A percentile compares a stretch with the other conserved stretches of the same genome.
These are phyloP conservation scores for Celoporthe dispersa DNA, from an alignment of 2,329 filamentous ascomycete genomes.

Conservation along the genomic window DNA sequence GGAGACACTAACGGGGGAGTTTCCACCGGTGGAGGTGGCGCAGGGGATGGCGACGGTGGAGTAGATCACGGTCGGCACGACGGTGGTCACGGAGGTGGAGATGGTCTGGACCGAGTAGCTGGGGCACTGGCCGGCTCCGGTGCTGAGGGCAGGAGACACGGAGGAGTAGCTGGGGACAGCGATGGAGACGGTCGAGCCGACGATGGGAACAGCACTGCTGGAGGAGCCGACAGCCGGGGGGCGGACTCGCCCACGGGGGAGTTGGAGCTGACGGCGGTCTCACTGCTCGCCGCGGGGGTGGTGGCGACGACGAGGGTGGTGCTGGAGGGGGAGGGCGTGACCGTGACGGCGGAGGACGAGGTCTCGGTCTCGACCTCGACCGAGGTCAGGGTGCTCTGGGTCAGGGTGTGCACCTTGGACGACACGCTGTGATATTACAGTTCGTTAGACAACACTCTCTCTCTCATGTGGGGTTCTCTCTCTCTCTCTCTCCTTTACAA, in stretches of 20 bases:
- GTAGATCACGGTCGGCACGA: constrained; percentile 60
- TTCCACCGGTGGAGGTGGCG: constrained; percentile 35
- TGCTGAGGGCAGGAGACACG: constrained; percentile 29
- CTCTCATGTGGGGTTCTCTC: background rate
- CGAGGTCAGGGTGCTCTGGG: constrained; percentile 37
- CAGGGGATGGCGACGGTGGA: constrained; percentile 50
- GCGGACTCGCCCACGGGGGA: constrained; percentile 33
- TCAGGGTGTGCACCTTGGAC: constrained; percentile 65
- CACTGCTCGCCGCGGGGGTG: constrained; percentile 25
- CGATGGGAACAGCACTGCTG: constrained; percentile 22
- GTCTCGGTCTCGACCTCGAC: constrained; percentile 41
- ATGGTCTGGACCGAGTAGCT: constrained; percentile 53
- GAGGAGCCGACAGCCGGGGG: constrained; percentile 33
- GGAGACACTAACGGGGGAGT: constrained; percentile 30
- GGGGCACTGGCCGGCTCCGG: constrained; percentile 38
- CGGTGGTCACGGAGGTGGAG: constrained; percentile 61
- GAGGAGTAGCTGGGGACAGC: constrained; percentile 21
- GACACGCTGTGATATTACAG: constrained; percentile 43
- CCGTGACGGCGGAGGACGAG: constrained; percentile 32
- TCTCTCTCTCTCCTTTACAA: background rate
- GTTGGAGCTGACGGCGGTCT: constrained; percentile 28
- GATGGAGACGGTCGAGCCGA: constrained; percentile 29
- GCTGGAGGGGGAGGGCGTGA: constrained; percentile 38
- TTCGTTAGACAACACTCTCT: background rate
- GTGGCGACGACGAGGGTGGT: constrained; percentile 33